phyloP scores from a whole-genome alignment of 106 monocot species.

The Allium fistulosum region DNA sequence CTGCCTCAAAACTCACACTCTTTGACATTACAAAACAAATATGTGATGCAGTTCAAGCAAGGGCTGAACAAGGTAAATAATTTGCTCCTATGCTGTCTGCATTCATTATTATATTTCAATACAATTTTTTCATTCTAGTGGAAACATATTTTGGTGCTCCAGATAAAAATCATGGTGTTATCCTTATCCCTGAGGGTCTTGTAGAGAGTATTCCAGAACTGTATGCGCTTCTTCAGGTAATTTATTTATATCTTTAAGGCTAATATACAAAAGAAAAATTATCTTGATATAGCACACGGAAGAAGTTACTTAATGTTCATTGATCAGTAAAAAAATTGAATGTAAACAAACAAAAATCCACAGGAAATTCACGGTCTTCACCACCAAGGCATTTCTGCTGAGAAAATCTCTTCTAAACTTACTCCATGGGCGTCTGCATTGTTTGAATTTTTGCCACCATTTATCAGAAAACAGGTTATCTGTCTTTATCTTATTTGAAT shows the following conservation, averaged over 20 bases:
- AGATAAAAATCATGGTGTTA: conserved; percentile 84
- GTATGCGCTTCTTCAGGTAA: conserved; percentile 85
- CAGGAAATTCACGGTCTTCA: conserved; percentile 74
- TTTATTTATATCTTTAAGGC: no score
- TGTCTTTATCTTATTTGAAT: not conserved
- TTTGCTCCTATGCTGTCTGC: not conserved
- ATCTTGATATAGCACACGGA: no score
- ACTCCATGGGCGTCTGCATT: conserved; percentile 83
- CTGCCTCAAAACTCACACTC: conserved; percentile 75
- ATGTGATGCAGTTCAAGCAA: conserved; percentile 79
- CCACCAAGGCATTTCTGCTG: conserved; percentile 31
- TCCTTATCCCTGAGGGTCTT: conserved; percentile 89
- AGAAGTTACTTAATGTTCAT: no score
- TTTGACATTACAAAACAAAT: conserved; percentile 85
- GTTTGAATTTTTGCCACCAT: conserved; percentile 55
- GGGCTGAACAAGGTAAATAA: conserved; percentile 56
- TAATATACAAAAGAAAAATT: no score
- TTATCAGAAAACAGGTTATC: conserved; percentile 53
- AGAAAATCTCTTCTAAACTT: conserved; percentile 39
- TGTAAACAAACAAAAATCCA: no score
- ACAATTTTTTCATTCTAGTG: not conserved
- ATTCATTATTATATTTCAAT: not conserved
- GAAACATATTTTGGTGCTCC: conserved; percentile 1
- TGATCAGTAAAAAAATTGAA: no score
- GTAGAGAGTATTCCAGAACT: conserved; percentile 88